Percentiles rank a stretch among this genome's conserved stretches.
phyloP scores from a whole-genome alignment of 257 asterid species.

The Petrea volubilis region DNA sequence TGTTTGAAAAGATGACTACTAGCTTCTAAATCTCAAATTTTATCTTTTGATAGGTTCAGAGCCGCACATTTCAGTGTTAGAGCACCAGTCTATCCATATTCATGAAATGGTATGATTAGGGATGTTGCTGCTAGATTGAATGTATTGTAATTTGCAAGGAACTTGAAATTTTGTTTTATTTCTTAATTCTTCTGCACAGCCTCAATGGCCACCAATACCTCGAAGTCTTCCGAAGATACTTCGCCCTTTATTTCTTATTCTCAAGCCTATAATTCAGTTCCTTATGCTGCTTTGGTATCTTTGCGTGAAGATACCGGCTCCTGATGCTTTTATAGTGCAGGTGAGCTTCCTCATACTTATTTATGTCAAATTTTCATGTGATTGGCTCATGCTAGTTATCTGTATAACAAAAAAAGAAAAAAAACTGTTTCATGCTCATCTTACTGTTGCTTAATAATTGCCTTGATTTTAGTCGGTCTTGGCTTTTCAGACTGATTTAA shows the following conservation, averaged over 20 bases:
- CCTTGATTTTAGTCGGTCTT: not conserved
- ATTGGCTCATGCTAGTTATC: not conserved
- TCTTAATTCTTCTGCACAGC: conserved; percentile 46
- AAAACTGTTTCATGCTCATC: conserved; percentile 9
- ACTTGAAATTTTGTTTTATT: conserved; percentile 11
- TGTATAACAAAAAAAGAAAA: no score
- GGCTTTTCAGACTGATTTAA: conserved; percentile 5
- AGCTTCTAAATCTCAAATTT: conserved; percentile 18
- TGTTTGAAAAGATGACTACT: conserved; percentile 2
- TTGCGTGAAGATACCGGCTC: conserved; percentile 80
- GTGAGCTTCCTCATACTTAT: conserved; percentile 44
- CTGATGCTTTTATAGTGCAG: conserved; percentile 92
- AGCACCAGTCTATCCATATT: conserved; percentile 70
- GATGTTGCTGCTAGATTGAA: conserved; percentile 16
- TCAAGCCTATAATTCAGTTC: conserved; percentile 83
- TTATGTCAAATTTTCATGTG: not conserved
- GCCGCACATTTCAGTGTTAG: conserved; percentile 72
- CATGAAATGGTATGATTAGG: conserved; percentile 69
- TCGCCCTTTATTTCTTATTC: conserved; percentile 72
- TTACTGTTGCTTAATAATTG: conserved; percentile 6
- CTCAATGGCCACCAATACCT: conserved; percentile 73
- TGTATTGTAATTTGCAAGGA: conserved; percentile 13
- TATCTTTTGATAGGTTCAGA: conserved; percentile 67
- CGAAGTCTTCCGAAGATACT: conserved; percentile 65
- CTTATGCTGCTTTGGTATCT: conserved; percentile 90